These are phyloP conservation scores for Ogataea corticis DNA, from an alignment of 805 yeast genomes.

Conservation along the genomic window DNA sequence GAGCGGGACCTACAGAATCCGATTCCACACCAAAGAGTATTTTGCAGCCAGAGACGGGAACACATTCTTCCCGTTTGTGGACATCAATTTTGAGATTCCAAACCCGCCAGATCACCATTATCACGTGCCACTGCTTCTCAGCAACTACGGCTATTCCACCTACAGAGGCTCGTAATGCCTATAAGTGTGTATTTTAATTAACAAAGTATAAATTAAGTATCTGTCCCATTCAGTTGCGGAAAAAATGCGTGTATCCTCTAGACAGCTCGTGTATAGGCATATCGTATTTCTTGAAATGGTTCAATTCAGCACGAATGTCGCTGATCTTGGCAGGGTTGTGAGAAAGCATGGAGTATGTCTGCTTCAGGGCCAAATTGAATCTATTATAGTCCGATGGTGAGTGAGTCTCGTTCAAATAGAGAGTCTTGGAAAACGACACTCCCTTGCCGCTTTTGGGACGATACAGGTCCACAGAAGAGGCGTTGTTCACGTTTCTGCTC, in stretches of 20 bases:
- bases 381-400: slow-evolving; percentile 55
- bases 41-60: slow-evolving; percentile 40
- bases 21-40: slow-evolving; percentile 75
- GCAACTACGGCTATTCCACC: slow-evolving; percentile 87
- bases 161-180: slow-evolving; percentile 62
- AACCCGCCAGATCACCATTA: slow-evolving; percentile 76
- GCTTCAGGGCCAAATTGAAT: slow-evolving; percentile 51
- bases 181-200: neutral
- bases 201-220: neutral
- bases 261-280: slow-evolving; percentile 71
- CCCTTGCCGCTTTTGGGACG: neutral
- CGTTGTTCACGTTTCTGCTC: neutral
- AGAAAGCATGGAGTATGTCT: slow-evolving; percentile 41
- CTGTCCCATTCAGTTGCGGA: slow-evolving; percentile 36
- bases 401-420: slow-evolving; percentile 52
- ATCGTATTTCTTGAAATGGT: slow-evolving; percentile 57
- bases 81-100: slow-evolving; percentile 68
- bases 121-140: slow-evolving; percentile 82
- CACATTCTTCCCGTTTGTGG: slow-evolving; percentile 87
- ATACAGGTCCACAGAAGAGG: neutral
- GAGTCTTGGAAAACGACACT: slow-evolving; percentile 45
- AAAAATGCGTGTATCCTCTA: slow-evolving; percentile 63
- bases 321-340: slow-evolving; percentile 52
- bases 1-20: slow-evolving; percentile 72
- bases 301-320: slow-evolving; percentile 63